Conservation (phyloP, 768 basidiomycete species). For the Russula virescens region DNA sequence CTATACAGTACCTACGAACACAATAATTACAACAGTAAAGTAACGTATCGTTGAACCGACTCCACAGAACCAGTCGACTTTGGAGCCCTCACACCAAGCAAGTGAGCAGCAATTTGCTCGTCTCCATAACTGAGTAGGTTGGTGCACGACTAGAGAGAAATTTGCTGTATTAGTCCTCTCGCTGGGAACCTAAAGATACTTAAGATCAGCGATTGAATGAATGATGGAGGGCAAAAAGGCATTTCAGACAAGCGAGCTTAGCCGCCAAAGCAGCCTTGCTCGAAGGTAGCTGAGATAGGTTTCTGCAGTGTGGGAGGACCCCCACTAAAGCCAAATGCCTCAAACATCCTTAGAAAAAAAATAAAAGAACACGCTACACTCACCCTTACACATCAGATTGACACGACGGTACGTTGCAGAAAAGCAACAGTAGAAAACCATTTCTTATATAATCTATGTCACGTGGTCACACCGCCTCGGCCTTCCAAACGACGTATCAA, state of each 20-base stretch:
- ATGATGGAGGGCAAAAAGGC: not conserved
- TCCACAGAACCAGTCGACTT: too few species aligned
- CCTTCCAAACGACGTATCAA: not conserved
- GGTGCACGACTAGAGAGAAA: not conserved
- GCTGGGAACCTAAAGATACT: not conserved
- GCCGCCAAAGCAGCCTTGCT: constrained; percentile 42
- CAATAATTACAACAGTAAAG: too few species aligned
- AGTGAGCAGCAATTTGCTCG: too few species aligned
- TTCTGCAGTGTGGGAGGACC: constrained; percentile 68
- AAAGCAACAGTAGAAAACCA: too few species aligned
- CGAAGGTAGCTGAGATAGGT: constrained; percentile 89
- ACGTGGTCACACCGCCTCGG: constrained; percentile 1
- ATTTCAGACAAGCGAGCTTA: constrained; percentile 44
- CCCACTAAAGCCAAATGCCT: constrained; percentile 93
- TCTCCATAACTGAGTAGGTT: not conserved
- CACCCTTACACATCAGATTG: constrained; percentile 23
- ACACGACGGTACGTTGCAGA: too few species aligned
- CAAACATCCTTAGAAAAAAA: constrained; percentile 61
- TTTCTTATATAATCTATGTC: not conserved
- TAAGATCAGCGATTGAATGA: not conserved
- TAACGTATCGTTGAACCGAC: too few species aligned
- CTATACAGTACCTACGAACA: too few species aligned
- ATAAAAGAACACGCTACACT: constrained; percentile 23
- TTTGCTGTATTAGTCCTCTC: too few species aligned
- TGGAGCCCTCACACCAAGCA: too few species aligned